These are phyloP conservation scores for Coemansia sp. DNA, from an alignment of 192 early-diverging fungal genomes.

Conservation along the genomic window DNA sequence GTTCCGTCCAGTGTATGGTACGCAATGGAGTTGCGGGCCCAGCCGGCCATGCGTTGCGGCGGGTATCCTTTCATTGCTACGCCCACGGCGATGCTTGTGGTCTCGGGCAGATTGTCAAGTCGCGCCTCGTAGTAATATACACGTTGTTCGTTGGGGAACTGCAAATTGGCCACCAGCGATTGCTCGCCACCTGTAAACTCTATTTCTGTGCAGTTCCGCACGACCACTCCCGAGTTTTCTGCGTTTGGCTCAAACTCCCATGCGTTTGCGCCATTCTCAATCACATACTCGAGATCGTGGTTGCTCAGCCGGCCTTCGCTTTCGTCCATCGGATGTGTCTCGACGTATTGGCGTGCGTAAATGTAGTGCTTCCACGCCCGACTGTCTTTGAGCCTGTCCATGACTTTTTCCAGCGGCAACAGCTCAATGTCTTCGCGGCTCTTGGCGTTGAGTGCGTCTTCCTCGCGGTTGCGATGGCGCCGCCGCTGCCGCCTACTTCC, in stretches of 20 bases:
- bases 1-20: constrained; percentile 67
- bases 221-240: constrained; percentile 24
- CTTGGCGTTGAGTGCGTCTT: constrained; percentile 5
- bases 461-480: constrained; percentile 4
- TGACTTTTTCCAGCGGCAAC: constrained; percentile 30
- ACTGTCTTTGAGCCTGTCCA: constrained; percentile 28
- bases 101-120: constrained; percentile 56
- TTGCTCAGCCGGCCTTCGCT: constrained; percentile 32
- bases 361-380: constrained; percentile 39
- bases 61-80: constrained; percentile 69
- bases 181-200: constrained; percentile 41
- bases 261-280: constrained; percentile 45
- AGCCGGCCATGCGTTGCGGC: constrained; percentile 68
- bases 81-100: constrained; percentile 68
- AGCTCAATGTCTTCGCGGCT: constrained; percentile 24
- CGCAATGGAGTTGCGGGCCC: constrained; percentile 68
- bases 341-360: constrained; percentile 58
- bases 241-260: constrained; percentile 37
- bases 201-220: constrained; percentile 37
- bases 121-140: constrained; percentile 54
- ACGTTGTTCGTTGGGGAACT: constrained; percentile 52
- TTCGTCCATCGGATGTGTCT: constrained; percentile 48
- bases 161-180: constrained; percentile 42
- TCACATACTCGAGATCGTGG: constrained; percentile 33
- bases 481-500: neutral